A percentile compares a stretch with the other conserved stretches of the same genome.
Conservation (phyloP, 2,329 filamentous ascomycete genomes). For the Aureobasidium sp. region DNA sequence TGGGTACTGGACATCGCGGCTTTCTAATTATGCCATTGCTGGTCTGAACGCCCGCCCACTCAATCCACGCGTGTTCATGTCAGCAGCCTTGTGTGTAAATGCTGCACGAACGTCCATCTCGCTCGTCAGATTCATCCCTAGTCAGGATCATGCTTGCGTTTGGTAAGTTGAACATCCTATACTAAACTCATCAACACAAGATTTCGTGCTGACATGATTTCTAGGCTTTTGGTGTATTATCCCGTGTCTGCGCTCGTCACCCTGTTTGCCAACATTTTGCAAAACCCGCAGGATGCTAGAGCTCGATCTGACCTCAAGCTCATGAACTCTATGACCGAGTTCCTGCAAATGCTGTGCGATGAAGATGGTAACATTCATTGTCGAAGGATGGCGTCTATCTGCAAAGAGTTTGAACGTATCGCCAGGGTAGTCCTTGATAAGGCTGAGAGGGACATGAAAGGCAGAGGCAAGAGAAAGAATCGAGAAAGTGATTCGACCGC, state of each 20-base stretch:
- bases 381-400: slow-evolving; percentile 86
- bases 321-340: slow-evolving; percentile 89
- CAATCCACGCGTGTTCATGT: slow-evolving; percentile 91
- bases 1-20: slow-evolving; percentile 91
- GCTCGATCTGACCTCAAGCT: slow-evolving; percentile 82
- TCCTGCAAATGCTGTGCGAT: slow-evolving; percentile 78
- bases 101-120: slow-evolving; percentile 90
- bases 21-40: slow-evolving; percentile 92
- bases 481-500: slow-evolving; percentile 39
- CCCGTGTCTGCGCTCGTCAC: slow-evolving; percentile 92
- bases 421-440: slow-evolving; percentile 86
- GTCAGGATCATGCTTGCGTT: slow-evolving; percentile 88
- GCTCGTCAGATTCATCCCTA: slow-evolving; percentile 89
- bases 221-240: slow-evolving; percentile 84
- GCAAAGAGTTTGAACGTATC: slow-evolving; percentile 93
- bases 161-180: slow-evolving; percentile 53
- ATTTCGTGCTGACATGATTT: not conserved
- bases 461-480: slow-evolving; percentile 76
- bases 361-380: slow-evolving; percentile 72
- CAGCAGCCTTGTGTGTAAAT: slow-evolving; percentile 83
- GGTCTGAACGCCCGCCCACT: slow-evolving; percentile 83
- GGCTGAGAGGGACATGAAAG: slow-evolving; percentile 73
- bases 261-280: slow-evolving; percentile 89
- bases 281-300: slow-evolving; percentile 84
- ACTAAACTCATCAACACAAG: not conserved